Conservation (phyloP, 202 grass and related monocot genomes). For the Carex sylvatica region DNA sequence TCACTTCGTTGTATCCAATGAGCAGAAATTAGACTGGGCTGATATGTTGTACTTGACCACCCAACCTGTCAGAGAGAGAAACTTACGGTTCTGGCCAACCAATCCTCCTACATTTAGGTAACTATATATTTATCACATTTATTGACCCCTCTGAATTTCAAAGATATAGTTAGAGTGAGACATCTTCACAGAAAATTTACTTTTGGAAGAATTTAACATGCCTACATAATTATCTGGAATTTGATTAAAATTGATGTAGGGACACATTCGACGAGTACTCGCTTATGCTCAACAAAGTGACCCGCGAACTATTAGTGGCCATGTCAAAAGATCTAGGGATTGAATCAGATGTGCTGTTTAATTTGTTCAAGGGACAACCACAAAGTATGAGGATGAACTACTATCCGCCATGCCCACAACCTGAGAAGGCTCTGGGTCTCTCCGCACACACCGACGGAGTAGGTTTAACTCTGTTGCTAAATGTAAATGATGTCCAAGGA, state of each 20-base stretch:
- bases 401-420: constrained; percentile 48
- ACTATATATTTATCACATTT: neutral
- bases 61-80: constrained; percentile 9
- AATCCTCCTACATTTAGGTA: constrained; percentile 22
- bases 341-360: constrained; percentile 28
- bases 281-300: constrained; percentile 31
- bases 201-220: neutral
- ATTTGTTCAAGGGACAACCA: constrained; percentile 21
- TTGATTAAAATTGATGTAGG: constrained; percentile 21
- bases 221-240: neutral
- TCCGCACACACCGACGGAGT: constrained; percentile 40
- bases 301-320: constrained; percentile 29
- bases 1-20: constrained; percentile 15
- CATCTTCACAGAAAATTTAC: neutral
- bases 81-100: constrained; percentile 28
- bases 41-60: constrained; percentile 18
- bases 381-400: constrained; percentile 49
- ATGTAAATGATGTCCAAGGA: constrained; percentile 53
- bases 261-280: constrained; percentile 47
- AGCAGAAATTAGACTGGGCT: constrained; percentile 37
- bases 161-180: neutral
- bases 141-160: neutral
- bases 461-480: constrained; percentile 41
- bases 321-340: constrained; percentile 48
- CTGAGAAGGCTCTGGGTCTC: constrained; percentile 39